Evolutionary conservation across 2,329 filamentous ascomycete species (phyloP).

Genomic region (Pseudocercospora vitis): DNA sequence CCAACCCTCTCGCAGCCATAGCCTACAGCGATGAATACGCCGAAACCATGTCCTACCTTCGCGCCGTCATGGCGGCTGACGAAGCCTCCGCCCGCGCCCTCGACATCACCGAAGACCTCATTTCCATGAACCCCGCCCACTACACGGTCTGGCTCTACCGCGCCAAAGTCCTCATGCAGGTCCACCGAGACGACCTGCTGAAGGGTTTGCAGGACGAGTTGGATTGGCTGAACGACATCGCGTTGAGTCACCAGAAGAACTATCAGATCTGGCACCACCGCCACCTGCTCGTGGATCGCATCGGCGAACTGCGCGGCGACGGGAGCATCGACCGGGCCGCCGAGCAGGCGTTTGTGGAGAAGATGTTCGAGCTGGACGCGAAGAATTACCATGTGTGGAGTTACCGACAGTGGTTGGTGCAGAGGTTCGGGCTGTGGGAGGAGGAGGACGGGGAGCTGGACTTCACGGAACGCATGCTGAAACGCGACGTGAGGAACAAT

Average conservation of each 20-base stretch:
- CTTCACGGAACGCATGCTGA: slow-evolving; percentile 70
- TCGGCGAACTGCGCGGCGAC: slow-evolving; percentile 33
- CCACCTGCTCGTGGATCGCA: slow-evolving; percentile 57
- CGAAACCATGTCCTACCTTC: slow-evolving; percentile 89
- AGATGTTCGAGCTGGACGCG: slow-evolving; percentile 80
- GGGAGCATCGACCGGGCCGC: slow-evolving; percentile 13
- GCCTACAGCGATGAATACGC: slow-evolving; percentile 87
- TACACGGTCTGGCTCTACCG: slow-evolving; percentile 99
- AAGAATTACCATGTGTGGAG: slow-evolving; percentile 99
- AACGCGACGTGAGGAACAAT: slow-evolving; percentile 87
- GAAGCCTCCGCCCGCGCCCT: slow-evolving; percentile 80
- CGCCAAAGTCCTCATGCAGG: slow-evolving; percentile 66
- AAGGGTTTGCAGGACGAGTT: slow-evolving; percentile 71
- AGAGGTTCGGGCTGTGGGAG: slow-evolving; percentile 58
- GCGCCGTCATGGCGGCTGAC: slow-evolving; percentile 85
- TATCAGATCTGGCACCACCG: slow-evolving; percentile 91
- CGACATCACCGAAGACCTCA: slow-evolving; percentile 82
- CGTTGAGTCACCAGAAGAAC: slow-evolving; percentile 86
- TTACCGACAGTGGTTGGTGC: slow-evolving; percentile 79
- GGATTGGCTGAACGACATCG: slow-evolving; percentile 80
- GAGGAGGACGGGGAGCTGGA: slow-evolving; percentile 58
- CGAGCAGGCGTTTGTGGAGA: slow-evolving; percentile 73
- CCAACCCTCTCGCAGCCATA: slow-evolving; percentile 81
- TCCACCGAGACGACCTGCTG: slow-evolving; percentile 51
- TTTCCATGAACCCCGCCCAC: slow-evolving; percentile 90